phyloP scores from a whole-genome alignment of 352 stramenopile genomes.

The Pythium graminicola region DNA sequence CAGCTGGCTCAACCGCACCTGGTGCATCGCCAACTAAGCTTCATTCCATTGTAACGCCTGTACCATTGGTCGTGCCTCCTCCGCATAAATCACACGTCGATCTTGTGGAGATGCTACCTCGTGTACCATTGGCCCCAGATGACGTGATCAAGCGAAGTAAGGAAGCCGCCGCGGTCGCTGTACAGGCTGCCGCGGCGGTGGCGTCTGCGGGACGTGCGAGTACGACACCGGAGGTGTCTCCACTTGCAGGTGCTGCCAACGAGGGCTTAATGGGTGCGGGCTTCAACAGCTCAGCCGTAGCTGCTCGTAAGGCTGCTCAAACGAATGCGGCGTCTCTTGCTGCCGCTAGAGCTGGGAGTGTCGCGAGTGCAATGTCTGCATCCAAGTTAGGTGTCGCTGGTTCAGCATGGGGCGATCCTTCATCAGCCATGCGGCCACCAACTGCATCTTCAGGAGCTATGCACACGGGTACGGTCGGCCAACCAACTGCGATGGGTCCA shows the following conservation, averaged over 20 bases:
- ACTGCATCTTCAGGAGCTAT: constrained; percentile 3
- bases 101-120: constrained; percentile 58
- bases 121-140: constrained; percentile 46
- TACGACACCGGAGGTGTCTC: constrained; percentile 24
- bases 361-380: background rate
- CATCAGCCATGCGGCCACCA: constrained; percentile 6
- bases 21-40: constrained; percentile 15
- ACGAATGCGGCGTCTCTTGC: constrained; percentile 4
- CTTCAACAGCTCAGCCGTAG: constrained; percentile 31
- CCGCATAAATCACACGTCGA: constrained; percentile 80
- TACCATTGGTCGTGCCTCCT: constrained; percentile 32
- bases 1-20: background rate
- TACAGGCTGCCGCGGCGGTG: constrained; percentile 64
- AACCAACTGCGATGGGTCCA: constrained; percentile 1
- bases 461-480: background rate
- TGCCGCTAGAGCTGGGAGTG: background rate
- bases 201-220: constrained; percentile 35
- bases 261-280: constrained; percentile 46
- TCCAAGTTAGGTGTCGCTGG: constrained; percentile 5
- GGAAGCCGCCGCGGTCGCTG: constrained; percentile 59
- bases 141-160: constrained; percentile 87
- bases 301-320: constrained; percentile 14
- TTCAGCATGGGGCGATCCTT: constrained; percentile 13
- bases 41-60: constrained; percentile 25
- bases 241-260: constrained; percentile 42